Conservation (phyloP, 2,329 filamentous ascomycete species). For the Kalmusia sp. region DNA sequence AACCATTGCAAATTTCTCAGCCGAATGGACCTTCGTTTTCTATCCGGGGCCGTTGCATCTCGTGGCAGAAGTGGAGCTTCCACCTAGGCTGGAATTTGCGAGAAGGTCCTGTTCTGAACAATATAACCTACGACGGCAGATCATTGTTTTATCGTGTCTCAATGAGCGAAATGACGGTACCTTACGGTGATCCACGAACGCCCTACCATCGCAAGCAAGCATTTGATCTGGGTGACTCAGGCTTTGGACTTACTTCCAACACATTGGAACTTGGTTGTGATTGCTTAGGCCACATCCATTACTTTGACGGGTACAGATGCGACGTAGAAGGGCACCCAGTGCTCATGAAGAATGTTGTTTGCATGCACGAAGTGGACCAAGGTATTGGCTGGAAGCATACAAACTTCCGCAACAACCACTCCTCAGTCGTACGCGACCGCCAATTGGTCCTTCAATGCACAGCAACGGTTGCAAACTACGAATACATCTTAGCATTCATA, state of each 20-base stretch:
- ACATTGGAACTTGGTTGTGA: conserved; percentile 74
- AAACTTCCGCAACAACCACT: conserved; percentile 71
- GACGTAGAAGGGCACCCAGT: conserved; percentile 66
- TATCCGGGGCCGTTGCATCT: conserved; percentile 59
- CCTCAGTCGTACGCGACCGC: conserved; percentile 67
- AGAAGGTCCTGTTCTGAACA: conserved; percentile 73
- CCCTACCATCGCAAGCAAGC: conserved; percentile 75
- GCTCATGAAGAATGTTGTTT: conserved; percentile 69
- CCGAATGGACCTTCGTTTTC: conserved; percentile 70
- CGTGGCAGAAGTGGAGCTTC: conserved; percentile 77
- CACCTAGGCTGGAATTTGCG: conserved; percentile 72
- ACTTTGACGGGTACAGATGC: conserved; percentile 65
- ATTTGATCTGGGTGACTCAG: conserved; percentile 72
- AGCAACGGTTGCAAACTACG: conserved; percentile 75
- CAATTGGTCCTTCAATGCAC: conserved; percentile 74
- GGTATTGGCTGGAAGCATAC: conserved; percentile 76
- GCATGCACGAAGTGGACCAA: conserved; percentile 74
- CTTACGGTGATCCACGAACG: conserved; percentile 68
- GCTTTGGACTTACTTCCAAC: conserved; percentile 72
- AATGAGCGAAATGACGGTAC: conserved; percentile 72
- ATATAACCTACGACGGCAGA: conserved; percentile 68
- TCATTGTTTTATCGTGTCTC: conserved; percentile 71
- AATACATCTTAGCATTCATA: conserved; percentile 75
- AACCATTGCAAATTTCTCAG: conserved; percentile 69
- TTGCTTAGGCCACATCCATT: conserved; percentile 75